Evolutionary conservation across 2,329 filamentous ascomycete species (phyloP).

Genomic region (Lachnellula cervina): DNA sequence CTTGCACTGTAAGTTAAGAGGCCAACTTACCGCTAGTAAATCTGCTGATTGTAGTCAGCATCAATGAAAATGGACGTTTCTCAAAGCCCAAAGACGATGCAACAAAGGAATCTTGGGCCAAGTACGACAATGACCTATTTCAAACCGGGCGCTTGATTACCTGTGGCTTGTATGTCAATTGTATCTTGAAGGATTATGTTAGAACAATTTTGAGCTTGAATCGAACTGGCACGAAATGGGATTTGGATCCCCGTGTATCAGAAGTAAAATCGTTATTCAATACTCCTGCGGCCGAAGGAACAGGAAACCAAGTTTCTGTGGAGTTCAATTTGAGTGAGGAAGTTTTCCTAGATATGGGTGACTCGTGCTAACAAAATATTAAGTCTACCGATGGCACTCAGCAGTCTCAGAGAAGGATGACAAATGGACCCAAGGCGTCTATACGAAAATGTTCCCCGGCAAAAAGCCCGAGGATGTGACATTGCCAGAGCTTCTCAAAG

Average conservation of each 20-base stretch:
- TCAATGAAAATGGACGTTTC: slow-evolving; percentile 82
- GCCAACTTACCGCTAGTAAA: too few species aligned
- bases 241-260: slow-evolving; percentile 66
- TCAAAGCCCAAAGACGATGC: slow-evolving; percentile 56
- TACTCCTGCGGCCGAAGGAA: slow-evolving; percentile 60
- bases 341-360: background rate
- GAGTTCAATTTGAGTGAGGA: slow-evolving; percentile 71
- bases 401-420: slow-evolving; percentile 72
- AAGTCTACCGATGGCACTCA: slow-evolving; percentile 77
- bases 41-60: slow-evolving; percentile 33
- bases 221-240: slow-evolving; percentile 45
- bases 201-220: slow-evolving; percentile 50
- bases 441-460: slow-evolving; percentile 54
- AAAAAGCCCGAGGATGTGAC: slow-evolving; percentile 47
- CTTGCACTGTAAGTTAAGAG: slow-evolving; percentile 48
- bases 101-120: slow-evolving; percentile 52
- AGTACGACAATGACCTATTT: slow-evolving; percentile 73
- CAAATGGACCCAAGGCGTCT: slow-evolving; percentile 71
- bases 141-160: slow-evolving; percentile 73
- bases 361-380: slow-evolving; percentile 2
- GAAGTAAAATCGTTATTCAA: slow-evolving; percentile 47
- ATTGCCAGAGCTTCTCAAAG: slow-evolving; percentile 55
- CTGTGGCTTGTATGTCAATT: slow-evolving; percentile 72
- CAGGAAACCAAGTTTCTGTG: slow-evolving; percentile 77
- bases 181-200: slow-evolving; percentile 73